Conservation (phyloP, 129 eudicot species). For the Artemisia argyi region DNA sequence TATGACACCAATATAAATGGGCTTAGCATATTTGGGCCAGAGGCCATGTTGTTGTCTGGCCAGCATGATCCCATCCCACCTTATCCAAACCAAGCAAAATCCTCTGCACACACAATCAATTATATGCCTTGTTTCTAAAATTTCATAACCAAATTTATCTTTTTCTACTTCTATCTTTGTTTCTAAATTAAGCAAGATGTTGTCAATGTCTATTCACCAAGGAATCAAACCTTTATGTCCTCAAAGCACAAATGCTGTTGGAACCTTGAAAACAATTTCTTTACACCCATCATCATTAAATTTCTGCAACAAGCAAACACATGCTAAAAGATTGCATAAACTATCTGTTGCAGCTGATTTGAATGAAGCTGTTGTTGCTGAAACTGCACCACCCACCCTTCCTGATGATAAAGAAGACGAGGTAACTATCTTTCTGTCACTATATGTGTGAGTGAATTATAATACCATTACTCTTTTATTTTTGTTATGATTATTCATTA, state of each 20-base stretch:
- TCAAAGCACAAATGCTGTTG: constrained; percentile 35
- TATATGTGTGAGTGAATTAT: not conserved
- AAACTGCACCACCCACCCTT: not conserved
- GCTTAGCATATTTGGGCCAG: not conserved
- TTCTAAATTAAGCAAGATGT: constrained; percentile 38
- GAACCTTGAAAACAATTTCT: constrained; percentile 32
- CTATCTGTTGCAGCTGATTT: constrained; percentile 15
- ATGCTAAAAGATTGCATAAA: constrained; percentile 33
- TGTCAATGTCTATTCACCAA: constrained; percentile 60
- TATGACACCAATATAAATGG: no score
- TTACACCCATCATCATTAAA: constrained; percentile 20
- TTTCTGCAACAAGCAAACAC: constrained; percentile 27
- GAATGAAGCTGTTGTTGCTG: not conserved
- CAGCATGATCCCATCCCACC: constrained; percentile 5
- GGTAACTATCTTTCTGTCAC: not conserved
- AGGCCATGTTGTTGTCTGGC: constrained; percentile 15
- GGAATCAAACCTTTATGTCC: constrained; percentile 46
- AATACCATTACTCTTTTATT: no score
- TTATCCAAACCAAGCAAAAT: constrained; percentile 9
- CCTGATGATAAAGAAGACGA: not conserved
- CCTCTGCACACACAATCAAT: not conserved
- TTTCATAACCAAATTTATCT: not conserved
- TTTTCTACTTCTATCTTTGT: not conserved
- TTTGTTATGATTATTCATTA: no score
- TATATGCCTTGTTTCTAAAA: constrained; percentile 10